A percentile compares a stretch with the other conserved stretches of the same genome.
Conservation (phyloP, 768 basidiomycete species). For the Chlorophyllum brunneum region DNA sequence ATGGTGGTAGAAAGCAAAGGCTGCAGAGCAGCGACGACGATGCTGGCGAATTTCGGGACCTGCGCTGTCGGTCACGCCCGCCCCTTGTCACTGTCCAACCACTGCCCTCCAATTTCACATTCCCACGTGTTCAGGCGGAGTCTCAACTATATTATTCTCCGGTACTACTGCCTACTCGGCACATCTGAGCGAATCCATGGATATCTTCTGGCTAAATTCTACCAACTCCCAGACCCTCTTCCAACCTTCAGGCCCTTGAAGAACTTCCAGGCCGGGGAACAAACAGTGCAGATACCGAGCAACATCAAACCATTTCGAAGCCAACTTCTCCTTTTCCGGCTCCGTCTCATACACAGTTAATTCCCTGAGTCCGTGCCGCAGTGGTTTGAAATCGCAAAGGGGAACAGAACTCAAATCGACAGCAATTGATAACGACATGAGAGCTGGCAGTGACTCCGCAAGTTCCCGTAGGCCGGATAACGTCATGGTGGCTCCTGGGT, state of each 20-base stretch:
- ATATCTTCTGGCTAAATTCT: neutral
- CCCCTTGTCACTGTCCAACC: constrained; percentile 34
- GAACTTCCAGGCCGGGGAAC: neutral
- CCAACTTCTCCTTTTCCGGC: neutral
- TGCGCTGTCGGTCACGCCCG: constrained; percentile 37
- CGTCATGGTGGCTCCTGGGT: neutral
- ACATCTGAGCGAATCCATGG: neutral
- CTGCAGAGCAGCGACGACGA: constrained; percentile 25
- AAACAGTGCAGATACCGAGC: neutral
- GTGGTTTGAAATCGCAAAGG: neutral
- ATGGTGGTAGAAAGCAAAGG: constrained; percentile 27
- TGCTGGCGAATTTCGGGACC: constrained; percentile 26
- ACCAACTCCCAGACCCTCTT: neutral
- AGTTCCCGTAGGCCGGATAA: neutral
- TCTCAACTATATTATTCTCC: constrained; percentile 12
- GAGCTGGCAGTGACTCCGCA: neutral
- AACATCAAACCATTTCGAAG: neutral
- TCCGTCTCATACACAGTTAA: neutral
- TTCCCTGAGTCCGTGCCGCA: neutral
- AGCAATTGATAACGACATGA: neutral
- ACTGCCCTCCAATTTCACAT: constrained; percentile 36
- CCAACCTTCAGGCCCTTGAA: neutral
- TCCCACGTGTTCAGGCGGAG: constrained; percentile 34
- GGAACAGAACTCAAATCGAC: neutral
- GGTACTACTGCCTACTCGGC: neutral